Conservation (phyloP, 1,139 yeast genomes). For the Taphrina flavorubra region DNA sequence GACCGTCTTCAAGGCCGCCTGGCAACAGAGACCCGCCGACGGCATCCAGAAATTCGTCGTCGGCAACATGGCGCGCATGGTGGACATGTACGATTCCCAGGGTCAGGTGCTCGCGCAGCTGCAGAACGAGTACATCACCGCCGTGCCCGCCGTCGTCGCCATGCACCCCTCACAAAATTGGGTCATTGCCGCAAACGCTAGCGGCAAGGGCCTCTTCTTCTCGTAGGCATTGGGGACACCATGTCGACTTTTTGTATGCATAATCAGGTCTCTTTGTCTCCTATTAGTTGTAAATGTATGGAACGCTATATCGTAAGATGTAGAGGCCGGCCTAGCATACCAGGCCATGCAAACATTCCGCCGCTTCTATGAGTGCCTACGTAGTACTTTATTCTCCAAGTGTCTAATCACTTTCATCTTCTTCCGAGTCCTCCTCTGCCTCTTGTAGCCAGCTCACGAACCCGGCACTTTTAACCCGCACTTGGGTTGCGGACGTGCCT, state of each 20-base stretch:
- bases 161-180: conserved; percentile 87
- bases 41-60: conserved; percentile 82
- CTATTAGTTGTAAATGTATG: neutral
- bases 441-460: conserved; percentile 37
- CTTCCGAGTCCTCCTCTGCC: conserved; percentile 34
- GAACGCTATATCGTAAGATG: neutral
- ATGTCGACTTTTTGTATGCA: neutral
- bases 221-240: neutral
- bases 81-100: conserved; percentile 76
- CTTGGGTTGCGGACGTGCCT: conserved; percentile 14
- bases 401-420: conserved; percentile 21
- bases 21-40: conserved; percentile 76
- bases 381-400: neutral
- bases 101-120: conserved; percentile 82
- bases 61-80: conserved; percentile 87
- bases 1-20: conserved; percentile 80
- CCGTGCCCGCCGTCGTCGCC: conserved; percentile 87
- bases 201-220: conserved; percentile 64
- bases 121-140: conserved; percentile 66
- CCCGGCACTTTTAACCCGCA: conserved; percentile 22
- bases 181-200: conserved; percentile 92
- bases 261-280: neutral
- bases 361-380: neutral
- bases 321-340: neutral
- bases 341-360: neutral